Conservation (phyloP, 2,329 filamentous ascomycete genomes). For the Claviceps arundinis region DNA sequence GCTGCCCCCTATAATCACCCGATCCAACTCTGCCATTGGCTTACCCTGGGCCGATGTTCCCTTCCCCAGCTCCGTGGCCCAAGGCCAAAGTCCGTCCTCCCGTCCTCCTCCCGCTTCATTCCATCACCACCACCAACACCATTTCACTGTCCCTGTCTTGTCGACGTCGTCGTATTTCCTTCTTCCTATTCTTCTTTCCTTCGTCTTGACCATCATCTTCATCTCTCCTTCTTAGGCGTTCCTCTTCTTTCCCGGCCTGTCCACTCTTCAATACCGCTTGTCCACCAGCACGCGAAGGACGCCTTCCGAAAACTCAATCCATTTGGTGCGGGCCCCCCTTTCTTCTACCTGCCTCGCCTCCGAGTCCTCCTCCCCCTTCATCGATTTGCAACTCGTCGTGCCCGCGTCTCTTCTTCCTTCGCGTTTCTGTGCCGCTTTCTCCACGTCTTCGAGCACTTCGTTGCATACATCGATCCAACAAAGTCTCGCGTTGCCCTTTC, state of each 20-base stretch:
- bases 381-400: slow-evolving; percentile 5
- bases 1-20: no score
- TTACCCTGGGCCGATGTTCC: neutral
- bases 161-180: slow-evolving; percentile 8
- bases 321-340: slow-evolving; percentile 18
- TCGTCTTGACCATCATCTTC: slow-evolving; percentile 14
- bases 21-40: neutral
- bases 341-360: slow-evolving; percentile 16
- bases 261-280: slow-evolving; percentile 12
- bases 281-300: slow-evolving; percentile 11
- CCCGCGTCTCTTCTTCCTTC: slow-evolving; percentile 9
- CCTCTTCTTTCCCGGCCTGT: slow-evolving; percentile 12
- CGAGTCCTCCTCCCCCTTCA: slow-evolving; percentile 7
- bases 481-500: slow-evolving; percentile 9
- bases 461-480: slow-evolving; percentile 12
- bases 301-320: slow-evolving; percentile 7
- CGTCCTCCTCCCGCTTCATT: slow-evolving; percentile 6
- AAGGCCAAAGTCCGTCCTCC: slow-evolving; percentile 6
- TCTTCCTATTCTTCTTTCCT: slow-evolving; percentile 13
- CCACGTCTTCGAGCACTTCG: slow-evolving; percentile 11
- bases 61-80: neutral
- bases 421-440: slow-evolving; percentile 7
- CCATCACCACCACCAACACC: slow-evolving; percentile 7
- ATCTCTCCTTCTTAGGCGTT: slow-evolving; percentile 13
- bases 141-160: slow-evolving; percentile 5